Base-by-base conservation (phyloP, 345 rosid species). In the Gossypium raimondii region DNA sequence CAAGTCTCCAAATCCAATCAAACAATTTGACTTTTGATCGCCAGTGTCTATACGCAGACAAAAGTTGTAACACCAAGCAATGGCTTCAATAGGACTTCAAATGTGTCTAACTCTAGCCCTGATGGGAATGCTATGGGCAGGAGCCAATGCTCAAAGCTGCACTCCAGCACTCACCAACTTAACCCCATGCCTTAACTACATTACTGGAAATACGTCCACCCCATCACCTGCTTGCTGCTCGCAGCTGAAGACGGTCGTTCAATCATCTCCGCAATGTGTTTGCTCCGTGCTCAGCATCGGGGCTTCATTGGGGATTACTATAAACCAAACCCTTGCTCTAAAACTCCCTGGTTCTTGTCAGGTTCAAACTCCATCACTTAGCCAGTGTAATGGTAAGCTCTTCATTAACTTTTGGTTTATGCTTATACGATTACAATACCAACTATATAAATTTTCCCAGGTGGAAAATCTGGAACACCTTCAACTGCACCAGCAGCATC, bases 201-300 rank as follows among this genome's bases (percentile, higher is more conserved):
- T 88, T 52, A 81, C 85, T 3, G 90, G 90, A 63, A 93, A 89
- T 78, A 79, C 92, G 65, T 73, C 93, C 0, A 80, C 80, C 9
- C 98, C 97, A 9, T 85, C 94, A 1, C 82, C 86, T 60, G 57
- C 84, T 1, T 91, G 95, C 83, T 87, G 93, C 89, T 78, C 89
- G 9, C 88, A 82, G 82, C 85, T 91, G 0, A 77, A 81, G 70
- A 81, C 58, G 66, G 86, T 87, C 5, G 89, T 88, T 61, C 87
- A 81, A 73, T 78, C 90, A 9, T 84, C 86, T 3, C 97, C 97
- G 5, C 85, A 78, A 69, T 91, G 92, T 79, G 85, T 89, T 58
- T 93, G 93, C 81, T 70, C 88, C 20, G 85, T 81, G 59, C 83
- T 91, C 72, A 86, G 78, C 13, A 75, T 83, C 41, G 84, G 81